These are phyloP conservation scores for Rhynchosporium agropyri DNA, from an alignment of 2,329 filamentous ascomycete species.

Conservation along the genomic window DNA sequence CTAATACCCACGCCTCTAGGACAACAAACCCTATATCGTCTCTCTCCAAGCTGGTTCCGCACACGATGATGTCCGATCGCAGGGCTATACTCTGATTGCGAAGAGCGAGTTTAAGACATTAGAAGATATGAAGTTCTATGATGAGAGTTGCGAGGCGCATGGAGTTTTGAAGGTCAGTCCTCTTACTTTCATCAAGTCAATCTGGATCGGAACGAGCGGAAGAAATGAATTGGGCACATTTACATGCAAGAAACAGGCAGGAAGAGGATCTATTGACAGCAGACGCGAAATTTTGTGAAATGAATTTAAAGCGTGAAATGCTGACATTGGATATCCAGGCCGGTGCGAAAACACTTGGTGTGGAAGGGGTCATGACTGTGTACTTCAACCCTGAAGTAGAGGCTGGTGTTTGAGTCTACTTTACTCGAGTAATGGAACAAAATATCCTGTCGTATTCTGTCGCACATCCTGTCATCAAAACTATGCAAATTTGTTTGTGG, in stretches of 20 bases:
- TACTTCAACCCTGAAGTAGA: constrained; percentile 35
- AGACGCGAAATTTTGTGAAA: not conserved
- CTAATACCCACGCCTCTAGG: constrained; percentile 43
- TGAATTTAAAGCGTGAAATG: not conserved
- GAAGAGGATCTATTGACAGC: too few relatives aligned
- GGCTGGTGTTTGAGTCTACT: not conserved
- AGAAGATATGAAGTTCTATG: constrained; percentile 64
- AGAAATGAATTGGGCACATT: not conserved
- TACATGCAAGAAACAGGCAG: not conserved
- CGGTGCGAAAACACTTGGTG: constrained; percentile 24
- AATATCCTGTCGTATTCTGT: too few relatives aligned
- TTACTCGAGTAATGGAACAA: too few relatives aligned
- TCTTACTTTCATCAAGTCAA: not conserved
- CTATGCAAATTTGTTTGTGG: too few relatives aligned
- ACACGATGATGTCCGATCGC: constrained; percentile 53
- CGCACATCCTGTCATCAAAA: too few relatives aligned
- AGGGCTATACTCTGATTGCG: constrained; percentile 58
- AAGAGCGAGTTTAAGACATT: constrained; percentile 55
- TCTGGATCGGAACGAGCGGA: too few relatives aligned
- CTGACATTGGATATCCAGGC: not conserved
- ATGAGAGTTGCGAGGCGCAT: constrained; percentile 58
- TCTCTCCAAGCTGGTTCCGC: constrained; percentile 51
- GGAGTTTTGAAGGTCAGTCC: constrained; percentile 46
- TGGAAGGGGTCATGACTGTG: constrained; percentile 38
- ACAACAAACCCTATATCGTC: constrained; percentile 60